These are phyloP conservation scores for Aspergillus floridensis DNA, from an alignment of 2,329 filamentous ascomycete species.

Conservation along the genomic window DNA sequence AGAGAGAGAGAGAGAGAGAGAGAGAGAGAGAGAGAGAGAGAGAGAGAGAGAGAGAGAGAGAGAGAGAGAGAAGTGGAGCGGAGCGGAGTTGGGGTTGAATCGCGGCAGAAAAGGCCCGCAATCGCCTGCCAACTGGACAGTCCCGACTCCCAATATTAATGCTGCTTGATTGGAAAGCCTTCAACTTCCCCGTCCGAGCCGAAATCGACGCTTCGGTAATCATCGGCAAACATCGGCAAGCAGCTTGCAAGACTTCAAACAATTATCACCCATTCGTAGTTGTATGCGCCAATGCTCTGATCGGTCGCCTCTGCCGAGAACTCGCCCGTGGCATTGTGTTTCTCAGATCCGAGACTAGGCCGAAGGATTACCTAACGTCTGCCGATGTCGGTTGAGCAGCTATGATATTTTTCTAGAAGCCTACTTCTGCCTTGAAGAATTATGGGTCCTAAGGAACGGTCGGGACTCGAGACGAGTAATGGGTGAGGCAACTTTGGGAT, in stretches of 20 bases:
- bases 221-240: neutral
- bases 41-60: too few relatives aligned
- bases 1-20: too few relatives aligned
- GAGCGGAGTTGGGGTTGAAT: slow-evolving; percentile 5
- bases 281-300: neutral
- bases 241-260: too few relatives aligned
- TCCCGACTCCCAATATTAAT: too few relatives aligned
- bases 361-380: slow-evolving; percentile 6
- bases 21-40: too few relatives aligned
- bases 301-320: neutral
- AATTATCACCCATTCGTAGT: too few relatives aligned
- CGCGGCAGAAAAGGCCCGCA: slow-evolving; percentile 5
- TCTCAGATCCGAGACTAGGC: slow-evolving; percentile 4
- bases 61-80: neutral
- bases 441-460: neutral
- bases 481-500: neutral
- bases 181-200: neutral
- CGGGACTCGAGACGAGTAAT: neutral
- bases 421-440: neutral
- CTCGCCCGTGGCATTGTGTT: neutral
- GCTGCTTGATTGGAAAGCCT: neutral
- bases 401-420: neutral
- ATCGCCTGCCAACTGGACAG: too few relatives aligned
- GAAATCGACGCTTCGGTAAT: neutral
- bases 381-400: slow-evolving; percentile 7